Evolutionary conservation across 805 yeast genomes (phyloP).

Genomic region (Monosporozyma aerobia): DNA sequence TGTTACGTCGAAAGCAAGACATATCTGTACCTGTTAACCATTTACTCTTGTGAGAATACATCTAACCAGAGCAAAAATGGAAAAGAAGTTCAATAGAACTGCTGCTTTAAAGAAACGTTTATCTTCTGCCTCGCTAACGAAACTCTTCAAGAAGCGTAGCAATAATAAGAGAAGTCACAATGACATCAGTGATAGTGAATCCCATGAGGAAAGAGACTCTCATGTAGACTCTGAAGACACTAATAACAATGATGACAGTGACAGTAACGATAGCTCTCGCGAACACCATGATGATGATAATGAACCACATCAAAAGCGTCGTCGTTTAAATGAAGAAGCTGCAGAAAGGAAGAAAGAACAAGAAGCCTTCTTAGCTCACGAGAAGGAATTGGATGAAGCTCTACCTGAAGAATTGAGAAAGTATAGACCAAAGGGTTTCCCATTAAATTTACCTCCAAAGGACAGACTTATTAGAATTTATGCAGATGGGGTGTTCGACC

Average conservation of each 20-base stretch:
- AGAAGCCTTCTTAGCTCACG: slow-evolving; percentile 29
- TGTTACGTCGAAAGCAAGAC: not conserved
- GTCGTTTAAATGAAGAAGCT: slow-evolving; percentile 16
- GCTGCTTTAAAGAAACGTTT: slow-evolving; percentile 22
- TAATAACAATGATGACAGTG: slow-evolving; percentile 3
- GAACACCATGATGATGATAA: not conserved
- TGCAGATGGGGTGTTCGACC: slow-evolving; percentile 96
- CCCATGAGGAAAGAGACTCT: slow-evolving; percentile 3
- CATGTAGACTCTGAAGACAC: not conserved
- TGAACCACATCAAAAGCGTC: slow-evolving; percentile 9
- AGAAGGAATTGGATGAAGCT: slow-evolving; percentile 50
- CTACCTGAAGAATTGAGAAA: slow-evolving; percentile 64
- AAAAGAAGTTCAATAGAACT: slow-evolving; percentile 9
- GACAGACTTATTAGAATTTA: slow-evolving; percentile 88
- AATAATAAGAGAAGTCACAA: slow-evolving; percentile 14
- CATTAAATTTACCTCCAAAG: slow-evolving; percentile 71
- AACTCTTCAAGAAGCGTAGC: slow-evolving; percentile 25
- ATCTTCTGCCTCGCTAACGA: slow-evolving; percentile 26
- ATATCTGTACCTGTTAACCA: not conserved
- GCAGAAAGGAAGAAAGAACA: slow-evolving; percentile 3
- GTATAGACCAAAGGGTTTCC: slow-evolving; percentile 72
- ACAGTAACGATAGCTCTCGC: not conserved
- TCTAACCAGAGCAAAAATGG: not conserved
- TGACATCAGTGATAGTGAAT: slow-evolving; percentile 12
- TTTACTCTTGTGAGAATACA: not conserved